Evolutionary conservation across 352 stramenopile genomes (phyloP), one percentile per base, ranked within the genome.

Genomic region (Globisporangium yorkense): DNA sequence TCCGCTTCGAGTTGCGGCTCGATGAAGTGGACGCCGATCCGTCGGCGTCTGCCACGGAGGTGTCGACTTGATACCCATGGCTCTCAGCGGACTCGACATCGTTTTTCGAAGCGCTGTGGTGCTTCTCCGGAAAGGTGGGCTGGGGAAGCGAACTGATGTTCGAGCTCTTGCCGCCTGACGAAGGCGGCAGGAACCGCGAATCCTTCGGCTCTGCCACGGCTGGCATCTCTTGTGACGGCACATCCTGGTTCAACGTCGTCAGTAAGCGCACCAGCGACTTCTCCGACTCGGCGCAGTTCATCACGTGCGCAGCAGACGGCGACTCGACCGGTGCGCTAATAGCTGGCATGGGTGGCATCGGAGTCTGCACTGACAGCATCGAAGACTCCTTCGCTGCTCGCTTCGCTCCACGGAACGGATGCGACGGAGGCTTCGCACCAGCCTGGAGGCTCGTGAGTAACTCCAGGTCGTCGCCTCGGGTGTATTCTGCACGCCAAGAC

Each of bases 241-340:
- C 59, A 15, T 76, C 64, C 59, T 86, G 75, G 47, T 87, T 83
- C 49, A 91, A 51, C 44, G 78, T 79, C 45, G 68, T 87, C 35
- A 91, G 56, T 29, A 88, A 56, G 18, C 72, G 57, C 20, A 89
- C 81, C 18, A 91, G 53, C 39, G 81, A 89, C 27, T 88, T 84
- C 50, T 88, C 76, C 44, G 80, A 90, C 53, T 87, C 76, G 4
- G 63, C 67, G 48, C 77, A 89, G 63, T 88, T 86, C 52, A 89
- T 46, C 37, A 87, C 74, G 44, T 77, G 74, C 0, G 68, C 63
- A 1, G 77, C 77, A 13, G 80, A 80, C 7, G 80, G 77, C 0
- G 77, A 89, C 10, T 80, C 54, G 8, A 61, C n/a, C 2, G 60
- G 60, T 35, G 54, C 44, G 16, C 18, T 21, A 4, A 20, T 8